Conservation (phyloP, 2,329 filamentous ascomycete genomes). For the Massarina eburnea region DNA sequence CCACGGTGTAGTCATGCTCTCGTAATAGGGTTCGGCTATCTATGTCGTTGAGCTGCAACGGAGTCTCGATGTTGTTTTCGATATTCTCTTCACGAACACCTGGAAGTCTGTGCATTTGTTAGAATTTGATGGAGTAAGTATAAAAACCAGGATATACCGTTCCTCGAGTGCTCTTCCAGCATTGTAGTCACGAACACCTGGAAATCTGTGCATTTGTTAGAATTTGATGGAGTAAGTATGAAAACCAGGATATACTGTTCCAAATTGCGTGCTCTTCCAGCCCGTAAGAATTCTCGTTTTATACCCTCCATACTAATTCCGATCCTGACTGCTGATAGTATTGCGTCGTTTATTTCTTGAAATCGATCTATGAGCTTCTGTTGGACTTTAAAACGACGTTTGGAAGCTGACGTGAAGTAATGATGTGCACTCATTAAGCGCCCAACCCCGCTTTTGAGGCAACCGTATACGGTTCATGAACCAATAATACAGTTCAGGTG, state of each 20-base stretch:
- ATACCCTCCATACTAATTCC: background rate
- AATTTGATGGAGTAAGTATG: background rate
- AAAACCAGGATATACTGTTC: too few relatives aligned
- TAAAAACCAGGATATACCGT: too few relatives aligned
- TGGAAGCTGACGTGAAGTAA: too few relatives aligned
- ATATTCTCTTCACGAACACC: background rate
- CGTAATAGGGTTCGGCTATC: background rate
- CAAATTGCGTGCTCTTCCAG: background rate
- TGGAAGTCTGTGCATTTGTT: background rate
- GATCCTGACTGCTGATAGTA: background rate
- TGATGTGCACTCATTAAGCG: background rate
- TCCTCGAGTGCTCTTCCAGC: background rate
- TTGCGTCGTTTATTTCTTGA: too few relatives aligned
- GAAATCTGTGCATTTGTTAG: background rate
- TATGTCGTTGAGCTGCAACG: background rate
- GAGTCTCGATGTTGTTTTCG: background rate
- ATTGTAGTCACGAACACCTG: background rate
- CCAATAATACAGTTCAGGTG: background rate
- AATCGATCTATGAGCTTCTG: too few relatives aligned
- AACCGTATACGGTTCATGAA: background rate
- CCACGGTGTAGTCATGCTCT: conserved; percentile 1
- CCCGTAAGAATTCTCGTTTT: background rate
- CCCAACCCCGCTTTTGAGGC: background rate
- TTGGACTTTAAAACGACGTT: background rate
- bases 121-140: background rate